Percentiles rank a stretch among this genome's conserved stretches.
Evolutionary conservation across 805 yeast species (phyloP).

Genomic region (Teunomyces kruisii): DNA sequence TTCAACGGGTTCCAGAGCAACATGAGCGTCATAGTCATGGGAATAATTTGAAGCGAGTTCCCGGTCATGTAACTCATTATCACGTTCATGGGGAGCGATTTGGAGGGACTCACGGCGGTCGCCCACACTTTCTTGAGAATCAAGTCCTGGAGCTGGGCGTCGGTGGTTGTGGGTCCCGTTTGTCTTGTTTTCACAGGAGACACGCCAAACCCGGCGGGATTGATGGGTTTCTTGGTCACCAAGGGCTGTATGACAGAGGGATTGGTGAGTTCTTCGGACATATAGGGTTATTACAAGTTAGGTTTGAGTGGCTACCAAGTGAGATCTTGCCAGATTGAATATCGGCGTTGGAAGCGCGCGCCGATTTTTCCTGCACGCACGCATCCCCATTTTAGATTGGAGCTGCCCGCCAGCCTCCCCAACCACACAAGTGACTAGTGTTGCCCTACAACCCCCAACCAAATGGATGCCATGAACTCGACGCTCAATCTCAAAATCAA

Average conservation of each 20-base stretch:
- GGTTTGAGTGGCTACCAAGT: no score
- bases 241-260: conserved; percentile 9
- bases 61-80: conserved; percentile 94
- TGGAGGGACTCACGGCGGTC: conserved; percentile 77
- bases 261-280: conserved; percentile 10
- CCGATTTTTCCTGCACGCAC: not conserved
- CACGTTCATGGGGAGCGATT: conserved; percentile 82
- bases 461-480: conserved; percentile 6
- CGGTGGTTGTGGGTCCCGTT: conserved; percentile 9
- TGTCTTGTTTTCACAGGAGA: conserved; percentile 5
- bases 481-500: conserved; percentile 20
- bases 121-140: conserved; percentile 80
- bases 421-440: not conserved
- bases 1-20: conserved; percentile 74
- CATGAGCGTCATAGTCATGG: conserved; percentile 87
- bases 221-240: conserved; percentile 5
- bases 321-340: no score
- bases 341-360: not conserved
- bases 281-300: no score
- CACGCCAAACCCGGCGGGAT: conserved; percentile 21
- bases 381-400: not conserved
- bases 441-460: not conserved
- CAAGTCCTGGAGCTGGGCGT: conserved; percentile 31
- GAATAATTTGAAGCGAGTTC: conserved; percentile 81
- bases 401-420: not conserved